phyloP scores from a whole-genome alignment of 192 early-diverging fungal species.

The Backusella circina region DNA sequence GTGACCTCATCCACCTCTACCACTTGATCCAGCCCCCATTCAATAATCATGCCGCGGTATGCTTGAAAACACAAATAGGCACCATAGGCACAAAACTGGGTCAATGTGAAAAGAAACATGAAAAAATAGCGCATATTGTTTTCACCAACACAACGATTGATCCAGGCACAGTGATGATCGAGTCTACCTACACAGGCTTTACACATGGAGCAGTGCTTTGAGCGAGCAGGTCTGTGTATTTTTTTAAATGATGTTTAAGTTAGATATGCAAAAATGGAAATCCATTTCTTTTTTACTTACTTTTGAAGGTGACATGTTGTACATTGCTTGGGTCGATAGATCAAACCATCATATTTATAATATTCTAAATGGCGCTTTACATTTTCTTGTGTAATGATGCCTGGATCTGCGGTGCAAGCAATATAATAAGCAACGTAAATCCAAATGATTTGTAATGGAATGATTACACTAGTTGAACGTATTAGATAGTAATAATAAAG shows the following conservation, averaged over 20 bases:
- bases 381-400: slow-evolving; percentile 40
- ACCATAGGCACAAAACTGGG: slow-evolving; percentile 49
- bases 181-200: slow-evolving; percentile 44
- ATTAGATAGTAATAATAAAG: not conserved
- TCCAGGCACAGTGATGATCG: slow-evolving; percentile 56
- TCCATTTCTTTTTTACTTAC: too few species aligned
- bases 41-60: slow-evolving; percentile 29
- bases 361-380: slow-evolving; percentile 33
- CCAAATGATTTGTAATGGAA: slow-evolving; percentile 39
- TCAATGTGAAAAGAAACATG: slow-evolving; percentile 43
- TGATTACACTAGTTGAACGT: slow-evolving; percentile 6
- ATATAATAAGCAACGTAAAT: slow-evolving; percentile 45
- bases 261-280: too few species aligned
- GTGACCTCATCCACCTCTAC: slow-evolving; percentile 12
- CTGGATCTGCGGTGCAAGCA: slow-evolving; percentile 43
- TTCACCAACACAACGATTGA: slow-evolving; percentile 51
- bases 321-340: slow-evolving; percentile 47
- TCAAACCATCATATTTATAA: slow-evolving; percentile 42
- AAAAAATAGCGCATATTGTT: slow-evolving; percentile 54
- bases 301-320: slow-evolving; percentile 48
- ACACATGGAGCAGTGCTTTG: slow-evolving; percentile 56
- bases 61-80: slow-evolving; percentile 41
- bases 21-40: slow-evolving; percentile 27
- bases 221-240: slow-evolving; percentile 43
- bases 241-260: not conserved